Conservation (phyloP, 1,139 yeast genomes). For the Geotrichum reessii region DNA sequence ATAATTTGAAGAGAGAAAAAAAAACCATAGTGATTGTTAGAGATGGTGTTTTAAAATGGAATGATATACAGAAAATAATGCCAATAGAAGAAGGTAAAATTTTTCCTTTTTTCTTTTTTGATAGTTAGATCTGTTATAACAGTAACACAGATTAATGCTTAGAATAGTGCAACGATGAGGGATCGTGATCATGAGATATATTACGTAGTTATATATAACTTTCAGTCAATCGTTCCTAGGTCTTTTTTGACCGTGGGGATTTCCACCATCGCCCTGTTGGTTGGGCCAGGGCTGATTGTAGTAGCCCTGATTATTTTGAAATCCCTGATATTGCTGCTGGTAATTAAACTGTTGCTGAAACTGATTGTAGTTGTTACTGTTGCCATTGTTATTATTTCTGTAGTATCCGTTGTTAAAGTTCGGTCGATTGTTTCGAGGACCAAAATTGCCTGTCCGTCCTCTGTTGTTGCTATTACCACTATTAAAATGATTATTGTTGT, state of each 20-base stretch:
- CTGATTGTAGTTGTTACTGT: background rate
- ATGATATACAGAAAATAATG: too few species aligned
- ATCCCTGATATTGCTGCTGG: constrained; percentile 20
- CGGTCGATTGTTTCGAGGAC: background rate
- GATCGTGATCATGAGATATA: background rate
- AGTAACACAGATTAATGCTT: too few species aligned
- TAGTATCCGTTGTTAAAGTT: background rate
- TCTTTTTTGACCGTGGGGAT: constrained; percentile 26
- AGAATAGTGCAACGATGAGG: background rate
- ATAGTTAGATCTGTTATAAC: too few species aligned
- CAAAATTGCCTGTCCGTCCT: constrained; percentile 5
- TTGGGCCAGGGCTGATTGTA: background rate
- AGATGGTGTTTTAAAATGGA: too few species aligned
- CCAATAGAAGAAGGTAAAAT: too few species aligned
- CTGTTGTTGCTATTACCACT: constrained; percentile 8
- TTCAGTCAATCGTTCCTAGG: constrained; percentile 13
- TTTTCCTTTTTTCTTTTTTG: too few species aligned
- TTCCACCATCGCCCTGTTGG: constrained; percentile 21
- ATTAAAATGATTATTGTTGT: constrained; percentile 22
- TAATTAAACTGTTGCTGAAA: constrained; percentile 22
- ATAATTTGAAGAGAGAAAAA: background rate
- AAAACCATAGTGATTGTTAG: background rate
- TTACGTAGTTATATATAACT: background rate
- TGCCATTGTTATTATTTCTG: constrained; percentile 1
- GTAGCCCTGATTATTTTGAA: constrained; percentile 12